Base-by-base conservation (phyloP, 441 rosid species). In the Biscutella auriculata region DNA sequence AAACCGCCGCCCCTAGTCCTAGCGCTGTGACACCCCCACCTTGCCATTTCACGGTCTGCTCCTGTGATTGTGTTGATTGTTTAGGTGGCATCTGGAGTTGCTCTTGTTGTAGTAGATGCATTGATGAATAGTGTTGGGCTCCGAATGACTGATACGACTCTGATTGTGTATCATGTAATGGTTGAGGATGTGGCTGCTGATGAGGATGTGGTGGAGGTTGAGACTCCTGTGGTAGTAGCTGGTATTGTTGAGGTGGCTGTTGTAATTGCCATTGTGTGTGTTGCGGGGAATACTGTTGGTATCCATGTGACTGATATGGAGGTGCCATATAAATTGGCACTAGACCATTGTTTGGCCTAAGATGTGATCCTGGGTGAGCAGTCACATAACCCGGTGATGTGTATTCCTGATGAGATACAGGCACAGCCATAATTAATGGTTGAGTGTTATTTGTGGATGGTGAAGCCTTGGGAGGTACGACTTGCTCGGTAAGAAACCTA, bases 401-500 rank as follows among this genome's bases (percentile, higher is more conserved):
- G n/a, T n/a, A n/a, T n/a, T n/a, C n/a, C n/a, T n/a, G n/a, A n/a
- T n/a, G n/a, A n/a, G n/a, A n/a, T n/a, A n/a, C n/a, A n/a, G n/a
- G n/a, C n/a, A n/a, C n/a, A n/a, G n/a, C n/a, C n/a, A n/a, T n/a
- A n/a, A n/a, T n/a, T n/a, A 35, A n/a, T 14, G 14, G 39, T 7
- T 14, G 17, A n/a, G n/a, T n/a, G n/a, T n/a, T n/a, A n/a, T n/a
- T n/a, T 51, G 65, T 28, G 3, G 65, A 34, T 15, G 14, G 8
- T 17, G 36, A 1, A n/a, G n/a, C n/a, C n/a, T n/a, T 46, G 32
- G 34, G 3, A 32, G 30, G n/a, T 3, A 27, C 51, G 33, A 37
- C 43, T 60, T 60, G 16, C 9, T 67, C 36, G 1, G 55, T 16
- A 45, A 53, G 55, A 45, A 67, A 67, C 56, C 66, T 67, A 60